Conservation (phyloP, 1,284 basidiomycete genomes). For the Trichosporon sp. region DNA sequence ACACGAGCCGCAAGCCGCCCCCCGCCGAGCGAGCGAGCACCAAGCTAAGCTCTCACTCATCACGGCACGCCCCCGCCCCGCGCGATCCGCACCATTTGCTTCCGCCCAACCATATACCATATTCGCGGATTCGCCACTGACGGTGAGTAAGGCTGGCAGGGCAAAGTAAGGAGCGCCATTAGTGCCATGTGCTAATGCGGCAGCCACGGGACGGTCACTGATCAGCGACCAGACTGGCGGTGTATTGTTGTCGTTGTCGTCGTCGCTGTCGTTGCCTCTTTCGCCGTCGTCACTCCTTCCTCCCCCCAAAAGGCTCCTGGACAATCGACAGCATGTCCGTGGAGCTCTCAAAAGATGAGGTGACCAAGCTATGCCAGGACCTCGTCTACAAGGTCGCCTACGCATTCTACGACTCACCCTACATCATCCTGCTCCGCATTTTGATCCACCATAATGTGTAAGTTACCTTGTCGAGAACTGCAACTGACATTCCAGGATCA, state of each 20-base stretch:
- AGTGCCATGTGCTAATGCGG: background rate
- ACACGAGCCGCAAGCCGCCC: no score
- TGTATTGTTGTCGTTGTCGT: background rate
- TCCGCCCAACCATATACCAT: no score
- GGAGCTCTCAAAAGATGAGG: slow-evolving; percentile 33
- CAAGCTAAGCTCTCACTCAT: background rate
- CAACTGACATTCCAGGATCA: slow-evolving; percentile 18
- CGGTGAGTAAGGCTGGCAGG: no score
- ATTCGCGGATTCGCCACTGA: background rate
- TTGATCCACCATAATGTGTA: slow-evolving; percentile 86
- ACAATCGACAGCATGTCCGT: background rate
- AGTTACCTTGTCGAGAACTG: background rate
- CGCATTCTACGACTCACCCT: slow-evolving; percentile 90
- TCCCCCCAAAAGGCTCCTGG: background rate
- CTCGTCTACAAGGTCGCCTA: slow-evolving; percentile 89
- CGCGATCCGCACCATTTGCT: background rate
- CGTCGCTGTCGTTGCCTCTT: background rate
- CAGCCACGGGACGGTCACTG: background rate
- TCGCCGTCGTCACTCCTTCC: background rate
- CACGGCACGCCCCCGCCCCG: background rate
- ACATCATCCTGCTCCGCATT: slow-evolving; percentile 86
- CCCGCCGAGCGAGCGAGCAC: background rate
- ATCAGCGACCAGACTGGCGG: background rate
- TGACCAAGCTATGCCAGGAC: slow-evolving; percentile 31
- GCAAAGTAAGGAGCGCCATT: no score